phyloP scores from a whole-genome alignment of 2,329 filamentous ascomycete genomes.

The Sporothrix curviconia region DNA sequence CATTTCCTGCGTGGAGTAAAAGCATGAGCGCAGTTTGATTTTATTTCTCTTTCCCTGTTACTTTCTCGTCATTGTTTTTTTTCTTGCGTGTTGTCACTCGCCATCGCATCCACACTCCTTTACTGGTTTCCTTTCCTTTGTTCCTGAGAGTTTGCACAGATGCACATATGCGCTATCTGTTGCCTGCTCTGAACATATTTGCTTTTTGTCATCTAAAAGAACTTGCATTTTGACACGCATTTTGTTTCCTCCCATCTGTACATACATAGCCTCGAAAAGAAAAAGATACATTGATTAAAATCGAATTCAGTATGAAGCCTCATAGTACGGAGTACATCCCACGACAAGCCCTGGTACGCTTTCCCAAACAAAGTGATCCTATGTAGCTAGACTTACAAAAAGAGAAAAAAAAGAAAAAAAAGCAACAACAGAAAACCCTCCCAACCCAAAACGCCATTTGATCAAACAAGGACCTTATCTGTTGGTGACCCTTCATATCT shows the following conservation, averaged over 20 bases:
- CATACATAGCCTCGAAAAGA: neutral
- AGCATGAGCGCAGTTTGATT: slow-evolving; percentile 2
- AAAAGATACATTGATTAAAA: no score
- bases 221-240: neutral
- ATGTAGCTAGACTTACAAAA: no score
- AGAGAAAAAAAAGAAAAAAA: neutral
- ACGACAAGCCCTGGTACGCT: no score
- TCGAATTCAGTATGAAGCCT: no score
- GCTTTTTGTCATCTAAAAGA: neutral
- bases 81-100: no score
- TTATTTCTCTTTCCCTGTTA: neutral
- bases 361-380: no score
- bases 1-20: slow-evolving; percentile 1
- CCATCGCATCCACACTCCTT: neutral
- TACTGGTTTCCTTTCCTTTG: neutral
- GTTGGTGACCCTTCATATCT: neutral
- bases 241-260: neutral
- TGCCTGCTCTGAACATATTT: neutral
- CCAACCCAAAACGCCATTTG: neutral
- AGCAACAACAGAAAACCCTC: neutral
- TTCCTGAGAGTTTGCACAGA: neutral
- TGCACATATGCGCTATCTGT: neutral
- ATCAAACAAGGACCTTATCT: neutral
- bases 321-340: no score
- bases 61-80: neutral